Evolutionary conservation across 2,329 filamentous ascomycete genomes (phyloP).

Genomic region (Colletotrichum costaricense): DNA sequence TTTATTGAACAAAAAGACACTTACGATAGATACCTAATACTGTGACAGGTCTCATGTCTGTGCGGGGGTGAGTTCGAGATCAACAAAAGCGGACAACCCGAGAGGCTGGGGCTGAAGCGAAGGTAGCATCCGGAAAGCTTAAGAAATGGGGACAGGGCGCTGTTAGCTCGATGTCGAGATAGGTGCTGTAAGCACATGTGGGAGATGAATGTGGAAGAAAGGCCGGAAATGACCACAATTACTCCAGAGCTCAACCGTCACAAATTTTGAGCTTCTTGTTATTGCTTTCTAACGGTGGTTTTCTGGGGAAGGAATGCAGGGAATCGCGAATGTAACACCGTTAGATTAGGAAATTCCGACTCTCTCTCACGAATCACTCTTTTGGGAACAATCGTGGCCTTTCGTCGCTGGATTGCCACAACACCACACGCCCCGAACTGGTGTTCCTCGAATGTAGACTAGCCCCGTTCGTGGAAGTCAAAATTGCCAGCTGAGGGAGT

Average conservation of each 20-base stretch:
- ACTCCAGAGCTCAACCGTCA: neutral
- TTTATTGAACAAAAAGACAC: neutral
- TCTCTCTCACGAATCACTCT: neutral
- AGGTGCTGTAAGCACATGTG: neutral
- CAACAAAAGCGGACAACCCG: neutral
- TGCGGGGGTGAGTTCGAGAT: neutral
- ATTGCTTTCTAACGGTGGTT: neutral
- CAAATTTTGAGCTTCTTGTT: neutral
- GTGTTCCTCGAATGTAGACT: neutral
- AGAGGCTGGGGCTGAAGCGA: neutral
- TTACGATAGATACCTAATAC: too few species aligned
- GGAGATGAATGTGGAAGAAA: too few species aligned
- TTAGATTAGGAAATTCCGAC: neutral
- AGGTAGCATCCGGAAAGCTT: neutral
- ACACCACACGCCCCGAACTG: neutral
- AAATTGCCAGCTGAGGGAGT: neutral
- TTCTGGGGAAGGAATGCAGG: neutral
- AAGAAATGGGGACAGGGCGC: neutral
- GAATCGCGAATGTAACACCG: neutral
- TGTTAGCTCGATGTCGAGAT: neutral
- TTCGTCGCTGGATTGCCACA: neutral
- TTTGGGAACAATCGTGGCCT: neutral
- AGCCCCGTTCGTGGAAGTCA: neutral
- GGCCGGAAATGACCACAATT: neutral
- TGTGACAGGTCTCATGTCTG: neutral